Evolutionary conservation across 768 basidiomycete genomes (phyloP).

Genomic region (Leccinum subgranulosum): DNA sequence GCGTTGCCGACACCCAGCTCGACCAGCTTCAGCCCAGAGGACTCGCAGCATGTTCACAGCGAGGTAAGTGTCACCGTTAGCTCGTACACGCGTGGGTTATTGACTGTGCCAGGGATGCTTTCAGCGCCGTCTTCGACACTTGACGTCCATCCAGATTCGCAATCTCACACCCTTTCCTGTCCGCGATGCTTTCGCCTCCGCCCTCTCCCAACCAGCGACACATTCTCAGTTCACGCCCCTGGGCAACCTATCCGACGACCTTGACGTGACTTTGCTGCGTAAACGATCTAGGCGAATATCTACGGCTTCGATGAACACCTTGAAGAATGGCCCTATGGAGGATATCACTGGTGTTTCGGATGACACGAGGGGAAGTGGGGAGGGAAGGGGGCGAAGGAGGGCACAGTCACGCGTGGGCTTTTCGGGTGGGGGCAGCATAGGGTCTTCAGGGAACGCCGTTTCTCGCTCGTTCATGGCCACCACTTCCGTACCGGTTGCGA

Average conservation of each 20-base stretch:
- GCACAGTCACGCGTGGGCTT: slow-evolving; percentile 47
- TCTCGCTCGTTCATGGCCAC: slow-evolving; percentile 18
- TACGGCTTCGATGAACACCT: slow-evolving; percentile 49
- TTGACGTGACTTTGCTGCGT: slow-evolving; percentile 57
- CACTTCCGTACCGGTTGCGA: slow-evolving; percentile 30
- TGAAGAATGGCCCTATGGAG: slow-evolving; percentile 45
- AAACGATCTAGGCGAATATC: slow-evolving; percentile 63
- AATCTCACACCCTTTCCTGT: slow-evolving; percentile 85
- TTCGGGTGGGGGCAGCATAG: slow-evolving; percentile 22
- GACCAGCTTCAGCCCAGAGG: slow-evolving; percentile 17
- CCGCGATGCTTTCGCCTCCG: slow-evolving; percentile 70
- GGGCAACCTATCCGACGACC: slow-evolving; percentile 65
- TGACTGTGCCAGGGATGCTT: slow-evolving; percentile 19
- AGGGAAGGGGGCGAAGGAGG: slow-evolving; percentile 39
- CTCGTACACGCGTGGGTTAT: background rate
- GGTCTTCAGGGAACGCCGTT: slow-evolving; percentile 4
- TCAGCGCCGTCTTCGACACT: slow-evolving; percentile 71
- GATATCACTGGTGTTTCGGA: slow-evolving; percentile 33
- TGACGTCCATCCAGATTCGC: slow-evolving; percentile 68
- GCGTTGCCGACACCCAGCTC: slow-evolving; percentile 10
- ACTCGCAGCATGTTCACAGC: background rate
- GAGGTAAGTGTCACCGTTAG: slow-evolving; percentile 13
- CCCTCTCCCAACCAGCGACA: slow-evolving; percentile 64
- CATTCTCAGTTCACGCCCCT: slow-evolving; percentile 55
- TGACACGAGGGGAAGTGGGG: slow-evolving; percentile 25